Evolutionary conservation across 2,329 filamentous ascomycete genomes (phyloP).

Genomic region (Clarireedia paspali): DNA sequence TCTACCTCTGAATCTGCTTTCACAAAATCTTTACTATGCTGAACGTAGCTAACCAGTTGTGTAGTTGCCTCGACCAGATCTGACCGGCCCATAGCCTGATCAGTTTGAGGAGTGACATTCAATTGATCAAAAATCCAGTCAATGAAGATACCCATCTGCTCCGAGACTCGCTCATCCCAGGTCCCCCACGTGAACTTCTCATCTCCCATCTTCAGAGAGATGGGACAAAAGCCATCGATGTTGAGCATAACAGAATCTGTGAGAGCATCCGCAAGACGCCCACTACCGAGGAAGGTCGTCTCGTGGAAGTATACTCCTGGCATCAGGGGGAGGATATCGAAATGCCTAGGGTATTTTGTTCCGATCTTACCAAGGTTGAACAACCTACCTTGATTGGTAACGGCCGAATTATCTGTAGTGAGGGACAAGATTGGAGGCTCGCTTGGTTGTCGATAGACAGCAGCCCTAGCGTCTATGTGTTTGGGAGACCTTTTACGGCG

Average conservation of each 20-base stretch:
- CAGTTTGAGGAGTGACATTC: neutral
- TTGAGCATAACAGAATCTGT: constrained; percentile 26
- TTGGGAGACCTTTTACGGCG: constrained; percentile 23
- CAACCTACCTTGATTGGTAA: constrained; percentile 34
- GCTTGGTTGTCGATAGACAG: constrained; percentile 28
- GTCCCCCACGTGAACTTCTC: constrained; percentile 44
- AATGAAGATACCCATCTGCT: constrained; percentile 53
- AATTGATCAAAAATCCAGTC: constrained; percentile 47
- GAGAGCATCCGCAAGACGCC: constrained; percentile 34
- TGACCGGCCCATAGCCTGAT: neutral
- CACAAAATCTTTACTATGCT: constrained; percentile 19
- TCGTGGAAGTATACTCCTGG: constrained; percentile 51
- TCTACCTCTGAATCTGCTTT: constrained; percentile 9
- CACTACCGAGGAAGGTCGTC: constrained; percentile 50
- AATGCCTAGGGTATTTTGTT: constrained; percentile 53
- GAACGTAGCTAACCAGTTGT: constrained; percentile 26
- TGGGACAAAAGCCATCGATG: constrained; percentile 22
- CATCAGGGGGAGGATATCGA: constrained; percentile 53
- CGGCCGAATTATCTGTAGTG: too few species aligned
- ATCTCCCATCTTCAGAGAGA: constrained; percentile 40
- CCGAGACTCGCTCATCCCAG: constrained; percentile 52
- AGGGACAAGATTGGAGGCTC: constrained; percentile 23
- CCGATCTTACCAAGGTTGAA: constrained; percentile 51
- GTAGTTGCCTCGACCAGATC: constrained; percentile 13
- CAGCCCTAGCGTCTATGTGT: constrained; percentile 27